Conservation (phyloP, 2,329 filamentous ascomycete species). For the Dothideomycetes sp. region DNA sequence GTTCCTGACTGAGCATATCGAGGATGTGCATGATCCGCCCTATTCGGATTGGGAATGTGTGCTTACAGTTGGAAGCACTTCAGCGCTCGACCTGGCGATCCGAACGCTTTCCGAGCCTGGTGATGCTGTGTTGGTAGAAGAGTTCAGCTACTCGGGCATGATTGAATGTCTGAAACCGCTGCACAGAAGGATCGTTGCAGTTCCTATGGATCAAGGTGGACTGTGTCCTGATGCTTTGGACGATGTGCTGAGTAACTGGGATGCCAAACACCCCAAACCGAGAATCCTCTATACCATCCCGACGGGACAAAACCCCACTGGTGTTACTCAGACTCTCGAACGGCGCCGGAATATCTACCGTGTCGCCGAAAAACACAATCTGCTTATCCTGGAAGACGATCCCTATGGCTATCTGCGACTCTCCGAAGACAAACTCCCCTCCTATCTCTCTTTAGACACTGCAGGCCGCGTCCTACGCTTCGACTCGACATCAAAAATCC, state of each 20-base stretch:
- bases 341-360: conserved; percentile 16
- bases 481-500: conserved; percentile 22
- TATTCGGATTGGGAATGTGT: conserved; percentile 20
- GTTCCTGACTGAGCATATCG: conserved; percentile 18
- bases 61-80: conserved; percentile 20
- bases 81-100: conserved; percentile 19
- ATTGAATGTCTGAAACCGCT: conserved; percentile 15
- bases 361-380: conserved; percentile 16
- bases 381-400: conserved; percentile 21
- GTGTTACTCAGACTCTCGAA: conserved; percentile 15
- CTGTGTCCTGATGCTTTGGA: conserved; percentile 18
- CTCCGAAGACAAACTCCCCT: too few species aligned
- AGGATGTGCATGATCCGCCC: conserved; percentile 20
- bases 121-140: conserved; percentile 15
- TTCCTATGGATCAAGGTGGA: conserved; percentile 20
- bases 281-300: conserved; percentile 21
- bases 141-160: conserved; percentile 18
- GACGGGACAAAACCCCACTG: conserved; percentile 20
- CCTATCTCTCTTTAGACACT: conserved; percentile 24
- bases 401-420: conserved; percentile 21
- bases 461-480: conserved; percentile 22
- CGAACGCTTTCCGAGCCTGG: conserved; percentile 19
- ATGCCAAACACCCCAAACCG: conserved; percentile 14
- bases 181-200: conserved; percentile 15
- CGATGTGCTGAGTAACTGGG: conserved; percentile 15